Percentiles rank a stretch among this genome's conserved stretches.
Conservation (phyloP, 169 alveolate genomes). For the Eimeria sp. region DNA sequence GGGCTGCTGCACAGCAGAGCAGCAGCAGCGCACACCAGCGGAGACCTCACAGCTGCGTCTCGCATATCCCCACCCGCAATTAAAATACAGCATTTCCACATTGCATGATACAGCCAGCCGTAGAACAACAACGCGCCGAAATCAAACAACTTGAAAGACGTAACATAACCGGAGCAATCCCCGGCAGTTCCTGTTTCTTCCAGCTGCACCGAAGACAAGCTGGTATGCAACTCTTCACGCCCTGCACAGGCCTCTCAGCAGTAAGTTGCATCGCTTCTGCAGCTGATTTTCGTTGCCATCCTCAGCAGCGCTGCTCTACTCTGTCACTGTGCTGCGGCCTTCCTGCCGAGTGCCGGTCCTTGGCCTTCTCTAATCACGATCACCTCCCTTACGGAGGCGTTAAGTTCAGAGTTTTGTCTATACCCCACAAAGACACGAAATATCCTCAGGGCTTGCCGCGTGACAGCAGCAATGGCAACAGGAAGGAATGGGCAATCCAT, state of each 20-base stretch:
- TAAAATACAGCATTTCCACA: not conserved
- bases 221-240: not conserved
- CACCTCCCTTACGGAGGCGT: not conserved
- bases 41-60: constrained; percentile 5
- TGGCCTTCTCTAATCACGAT: not conserved
- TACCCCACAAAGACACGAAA: not conserved
- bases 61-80: not conserved
- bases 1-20: constrained; percentile 57
- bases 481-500: not conserved
- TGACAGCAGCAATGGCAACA: not conserved
- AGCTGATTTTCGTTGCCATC: not conserved
- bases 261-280: not conserved
- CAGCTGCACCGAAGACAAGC: not conserved
- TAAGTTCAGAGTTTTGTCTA: not conserved
- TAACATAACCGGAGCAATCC: not conserved
- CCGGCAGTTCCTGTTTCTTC: not conserved
- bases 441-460: not conserved
- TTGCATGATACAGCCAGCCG: not conserved
- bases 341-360: not conserved
- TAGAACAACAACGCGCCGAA: not conserved
- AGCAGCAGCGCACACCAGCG: constrained; percentile 51
- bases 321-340: not conserved
- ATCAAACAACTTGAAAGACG: not conserved
- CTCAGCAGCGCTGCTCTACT: not conserved
- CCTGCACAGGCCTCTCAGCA: not conserved